Conservation (phyloP, 1,284 basidiomycete species). For the Nidula niveotomentosa region DNA sequence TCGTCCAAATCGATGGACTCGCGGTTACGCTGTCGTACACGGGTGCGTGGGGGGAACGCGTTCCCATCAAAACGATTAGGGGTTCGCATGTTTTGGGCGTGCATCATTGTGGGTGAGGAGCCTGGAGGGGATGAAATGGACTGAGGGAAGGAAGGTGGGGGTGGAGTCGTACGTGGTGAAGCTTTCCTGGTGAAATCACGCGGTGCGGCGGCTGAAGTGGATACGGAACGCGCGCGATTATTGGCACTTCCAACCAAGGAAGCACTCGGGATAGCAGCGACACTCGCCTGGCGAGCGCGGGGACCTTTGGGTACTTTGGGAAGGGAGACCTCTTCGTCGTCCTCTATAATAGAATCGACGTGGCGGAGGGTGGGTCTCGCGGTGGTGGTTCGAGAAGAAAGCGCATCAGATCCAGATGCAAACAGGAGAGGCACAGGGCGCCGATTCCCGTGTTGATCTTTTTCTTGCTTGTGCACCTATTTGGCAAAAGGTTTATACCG, state of each 20-base stretch:
- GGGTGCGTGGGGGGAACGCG: constrained; percentile 43
- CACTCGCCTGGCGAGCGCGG: constrained; percentile 30
- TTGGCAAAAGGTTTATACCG: constrained; percentile 22
- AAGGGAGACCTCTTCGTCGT: constrained; percentile 39
- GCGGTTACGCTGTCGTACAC: constrained; percentile 50
- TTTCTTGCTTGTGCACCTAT: constrained; percentile 70
- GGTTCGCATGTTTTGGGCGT: background rate
- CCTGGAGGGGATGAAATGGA: constrained; percentile 10
- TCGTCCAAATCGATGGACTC: constrained; percentile 77
- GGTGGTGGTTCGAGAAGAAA: constrained; percentile 33
- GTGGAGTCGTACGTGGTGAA: constrained; percentile 15
- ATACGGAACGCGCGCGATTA: constrained; percentile 36
- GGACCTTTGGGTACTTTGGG: constrained; percentile 21
- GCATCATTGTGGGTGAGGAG: constrained; percentile 6
- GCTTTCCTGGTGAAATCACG: constrained; percentile 21
- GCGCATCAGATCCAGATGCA: constrained; percentile 33
- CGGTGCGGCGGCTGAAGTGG: constrained; percentile 28
- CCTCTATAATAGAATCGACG: constrained; percentile 62
- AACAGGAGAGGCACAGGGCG: constrained; percentile 31
- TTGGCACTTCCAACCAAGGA: constrained; percentile 15
- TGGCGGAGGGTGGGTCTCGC: constrained; percentile 45
- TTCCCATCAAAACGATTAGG: constrained; percentile 6
- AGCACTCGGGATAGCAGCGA: constrained; percentile 24
- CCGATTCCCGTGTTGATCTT: constrained; percentile 42
- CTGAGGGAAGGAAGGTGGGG: constrained; percentile 11